A percentile compares a stretch with the other conserved stretches of the same genome.
Conservation (phyloP, 768 basidiomycete species). For the Lyophyllum atratum region DNA sequence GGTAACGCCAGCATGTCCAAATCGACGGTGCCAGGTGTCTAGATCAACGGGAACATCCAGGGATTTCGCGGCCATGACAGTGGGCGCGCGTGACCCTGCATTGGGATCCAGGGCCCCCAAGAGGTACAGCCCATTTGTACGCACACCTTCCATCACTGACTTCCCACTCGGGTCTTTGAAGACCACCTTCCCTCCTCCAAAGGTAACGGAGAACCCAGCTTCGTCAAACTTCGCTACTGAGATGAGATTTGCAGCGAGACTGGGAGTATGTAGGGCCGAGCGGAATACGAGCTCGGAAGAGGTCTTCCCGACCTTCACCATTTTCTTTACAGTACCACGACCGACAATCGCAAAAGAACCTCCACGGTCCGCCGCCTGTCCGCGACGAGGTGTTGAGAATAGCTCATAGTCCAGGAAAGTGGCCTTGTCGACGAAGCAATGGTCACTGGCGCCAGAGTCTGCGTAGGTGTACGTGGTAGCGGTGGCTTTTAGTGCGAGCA, state of each 20-base stretch:
- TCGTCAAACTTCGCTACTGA: not conserved
- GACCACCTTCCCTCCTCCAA: not conserved
- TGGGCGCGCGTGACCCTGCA: too few species aligned
- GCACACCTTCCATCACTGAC: too few species aligned
- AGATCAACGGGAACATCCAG: too few species aligned
- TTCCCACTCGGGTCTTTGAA: not conserved
- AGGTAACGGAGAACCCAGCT: not conserved
- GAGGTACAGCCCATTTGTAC: too few species aligned
- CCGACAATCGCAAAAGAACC: not conserved
- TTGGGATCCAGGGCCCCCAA: too few species aligned
- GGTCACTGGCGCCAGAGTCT: not conserved
- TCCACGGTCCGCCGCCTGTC: not conserved
- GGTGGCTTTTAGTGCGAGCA: not conserved
- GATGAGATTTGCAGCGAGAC: constrained; percentile 1
- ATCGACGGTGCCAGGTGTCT: too few species aligned
- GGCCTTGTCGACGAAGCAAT: not conserved
- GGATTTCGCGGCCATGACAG: too few species aligned
- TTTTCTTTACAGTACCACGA: not conserved
- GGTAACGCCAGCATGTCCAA: too few species aligned
- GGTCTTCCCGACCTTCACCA: not conserved
- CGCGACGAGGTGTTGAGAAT: not conserved
- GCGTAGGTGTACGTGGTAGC: not conserved
- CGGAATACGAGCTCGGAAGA: not conserved
- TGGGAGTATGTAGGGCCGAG: not conserved
- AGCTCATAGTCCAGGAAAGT: not conserved